Evolutionary conservation across 2,329 filamentous ascomycete species (phyloP).

Genomic region (Fusarium domesticum): DNA sequence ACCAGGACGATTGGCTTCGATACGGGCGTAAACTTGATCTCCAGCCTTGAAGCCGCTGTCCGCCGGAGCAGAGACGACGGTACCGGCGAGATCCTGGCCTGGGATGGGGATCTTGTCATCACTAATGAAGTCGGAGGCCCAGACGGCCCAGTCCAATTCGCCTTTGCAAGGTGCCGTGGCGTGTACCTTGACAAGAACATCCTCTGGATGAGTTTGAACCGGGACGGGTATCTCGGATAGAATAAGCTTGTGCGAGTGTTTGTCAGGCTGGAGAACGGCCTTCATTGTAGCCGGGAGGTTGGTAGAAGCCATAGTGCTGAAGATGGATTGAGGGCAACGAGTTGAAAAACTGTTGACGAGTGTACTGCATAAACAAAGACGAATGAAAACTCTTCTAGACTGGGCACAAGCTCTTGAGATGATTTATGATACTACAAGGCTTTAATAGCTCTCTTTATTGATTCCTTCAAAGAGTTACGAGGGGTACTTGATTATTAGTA

Average conservation of each 20-base stretch:
- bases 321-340: too few species aligned
- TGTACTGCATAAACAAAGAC: too few species aligned
- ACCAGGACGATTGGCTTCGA: slow-evolving; percentile 13
- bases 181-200: slow-evolving; percentile 34
- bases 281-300: slow-evolving; percentile 12
- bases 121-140: slow-evolving; percentile 20
- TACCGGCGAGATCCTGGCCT: slow-evolving; percentile 39
- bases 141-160: slow-evolving; percentile 32
- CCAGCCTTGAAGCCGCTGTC: slow-evolving; percentile 22
- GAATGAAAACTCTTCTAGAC: too few species aligned
- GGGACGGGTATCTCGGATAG: slow-evolving; percentile 17
- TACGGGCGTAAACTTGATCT: slow-evolving; percentile 16
- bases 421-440: too few species aligned
- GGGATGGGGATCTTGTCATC: slow-evolving; percentile 28
- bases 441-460: too few species aligned
- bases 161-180: slow-evolving; percentile 34
- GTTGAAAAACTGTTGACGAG: too few species aligned
- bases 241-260: slow-evolving; percentile 13
- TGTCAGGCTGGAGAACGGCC: slow-evolving; percentile 14
- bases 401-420: too few species aligned
- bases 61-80: slow-evolving; percentile 31
- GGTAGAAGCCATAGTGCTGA: slow-evolving; percentile 8
- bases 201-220: slow-evolving; percentile 17
- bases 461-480: too few species aligned
- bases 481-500: too few species aligned